Evolutionary conservation across 331 rosid species (phyloP).

Genomic region (Quercus lobata): DNA sequence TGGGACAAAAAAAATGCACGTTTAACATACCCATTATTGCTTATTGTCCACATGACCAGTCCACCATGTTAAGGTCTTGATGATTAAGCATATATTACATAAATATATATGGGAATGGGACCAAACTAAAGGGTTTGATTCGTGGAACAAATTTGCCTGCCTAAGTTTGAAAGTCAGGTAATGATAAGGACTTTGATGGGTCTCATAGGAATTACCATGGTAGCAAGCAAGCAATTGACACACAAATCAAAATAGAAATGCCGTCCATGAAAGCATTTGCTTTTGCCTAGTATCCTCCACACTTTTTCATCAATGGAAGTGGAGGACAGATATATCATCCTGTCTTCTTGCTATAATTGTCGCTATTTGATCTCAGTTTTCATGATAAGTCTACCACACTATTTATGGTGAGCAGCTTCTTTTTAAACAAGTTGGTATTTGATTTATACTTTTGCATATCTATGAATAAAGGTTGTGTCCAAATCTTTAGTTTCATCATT

Average conservation of each 20-base stretch:
- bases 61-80: neutral
- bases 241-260: neutral
- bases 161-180: conserved; percentile 13
- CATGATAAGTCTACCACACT: conserved; percentile 26
- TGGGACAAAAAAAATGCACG: neutral
- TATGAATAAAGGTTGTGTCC: no score
- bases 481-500: neutral
- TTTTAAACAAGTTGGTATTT: no score
- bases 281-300: neutral
- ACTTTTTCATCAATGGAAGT: conserved; percentile 29
- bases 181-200: conserved; percentile 18
- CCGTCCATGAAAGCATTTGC: conserved; percentile 13
- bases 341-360: conserved; percentile 38
- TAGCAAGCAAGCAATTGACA: neutral
- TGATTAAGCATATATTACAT: neutral
- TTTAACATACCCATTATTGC: neutral
- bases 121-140: conserved; percentile 6
- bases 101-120: neutral
- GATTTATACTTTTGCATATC: no score
- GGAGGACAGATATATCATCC: conserved; percentile 26
- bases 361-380: conserved; percentile 25
- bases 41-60: neutral
- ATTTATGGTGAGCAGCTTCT: neutral
- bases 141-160: conserved; percentile 6
- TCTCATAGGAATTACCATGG: conserved; percentile 10